These are phyloP conservation scores for Silene uniflora DNA, from an alignment of 148 eudicot genomes.

Conservation along the genomic window DNA sequence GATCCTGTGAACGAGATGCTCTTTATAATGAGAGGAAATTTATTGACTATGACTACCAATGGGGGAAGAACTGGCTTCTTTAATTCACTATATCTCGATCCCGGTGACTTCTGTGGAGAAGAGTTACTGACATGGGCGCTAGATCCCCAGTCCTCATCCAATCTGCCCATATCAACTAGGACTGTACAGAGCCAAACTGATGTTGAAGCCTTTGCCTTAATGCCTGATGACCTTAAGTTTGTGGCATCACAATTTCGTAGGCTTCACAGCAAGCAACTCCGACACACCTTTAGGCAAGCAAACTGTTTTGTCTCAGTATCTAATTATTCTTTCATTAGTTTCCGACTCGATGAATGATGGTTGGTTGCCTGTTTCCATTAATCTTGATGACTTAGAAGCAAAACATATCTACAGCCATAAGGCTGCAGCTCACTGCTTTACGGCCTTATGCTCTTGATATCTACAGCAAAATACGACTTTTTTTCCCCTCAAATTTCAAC, in stretches of 20 bases:
- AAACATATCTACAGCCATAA: background rate
- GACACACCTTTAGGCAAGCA: slow-evolving; percentile 54
- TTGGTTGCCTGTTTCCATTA: background rate
- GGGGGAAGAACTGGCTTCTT: slow-evolving; percentile 74
- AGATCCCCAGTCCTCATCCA: slow-evolving; percentile 53
- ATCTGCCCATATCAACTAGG: slow-evolving; percentile 64
- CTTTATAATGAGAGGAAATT: slow-evolving; percentile 57
- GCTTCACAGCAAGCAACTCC: slow-evolving; percentile 65
- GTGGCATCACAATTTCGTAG: slow-evolving; percentile 69
- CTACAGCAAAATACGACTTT: no score
- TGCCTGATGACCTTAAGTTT: slow-evolving; percentile 56
- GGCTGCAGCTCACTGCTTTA: background rate
- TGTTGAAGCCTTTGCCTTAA: slow-evolving; percentile 66
- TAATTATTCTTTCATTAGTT: background rate
- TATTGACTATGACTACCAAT: slow-evolving; percentile 61
- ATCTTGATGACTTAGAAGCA: background rate
- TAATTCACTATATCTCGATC: slow-evolving; percentile 45
- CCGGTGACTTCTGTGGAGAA: slow-evolving; percentile 75
- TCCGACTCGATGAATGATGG: background rate
- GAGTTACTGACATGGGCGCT: slow-evolving; percentile 80
- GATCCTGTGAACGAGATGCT: slow-evolving; percentile 78
- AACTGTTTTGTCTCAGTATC: background rate
- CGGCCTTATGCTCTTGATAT: background rate
- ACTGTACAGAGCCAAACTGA: slow-evolving; percentile 50
- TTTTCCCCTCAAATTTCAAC: background rate